Base-by-base conservation (phyloP, 78 protist genomes). In the Isochrysis galbana region DNA sequence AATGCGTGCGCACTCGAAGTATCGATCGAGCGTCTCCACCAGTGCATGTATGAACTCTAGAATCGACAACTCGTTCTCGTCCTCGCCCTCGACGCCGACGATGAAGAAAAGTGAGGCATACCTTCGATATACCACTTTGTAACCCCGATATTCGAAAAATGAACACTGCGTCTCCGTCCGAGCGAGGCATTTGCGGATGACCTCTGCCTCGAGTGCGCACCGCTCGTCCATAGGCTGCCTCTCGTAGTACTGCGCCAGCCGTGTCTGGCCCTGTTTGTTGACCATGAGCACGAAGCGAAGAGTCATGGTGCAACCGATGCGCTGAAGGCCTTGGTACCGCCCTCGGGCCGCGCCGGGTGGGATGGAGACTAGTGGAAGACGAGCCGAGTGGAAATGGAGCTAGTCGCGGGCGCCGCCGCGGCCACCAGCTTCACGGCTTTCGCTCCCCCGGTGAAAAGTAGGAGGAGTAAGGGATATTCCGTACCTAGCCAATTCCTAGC, bases 61-160 rank as follows among this genome's bases (percentile, higher is more conserved):
- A 17, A 97, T 94, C 38, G 97, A 94, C 5, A 98, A 93, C 95
- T 98, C 99, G 90, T 98, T 98, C 94, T 84, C 90, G 42, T 84
- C 90, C 4, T 84, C 87, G 34, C 87, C 80, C 91, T 95, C 95
- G 67, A 96, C 94, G 86, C 99, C 99, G 47, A 98, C 98, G 82
- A 98, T 97, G 89, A 98, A 97, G 88, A 95, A 98, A 26, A 98
- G 95, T 44, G 99, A 96, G 21, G 99, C 98, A 61, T 98, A 98
- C 10, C 98, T 93, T 21, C 99, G 88, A 92, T 97, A 98, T 0
- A 98, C 93, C 0, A 98, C 41, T 89, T 97, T 97, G 94, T 94
- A 95, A 29, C 95, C 91, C 11, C 90, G 61, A 48, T 90, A 98
- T 83, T 97, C 98, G 51, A 97, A 38, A 74, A 98, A 97, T 47